Evolutionary conservation across 768 basidiomycete genomes (phyloP), one percentile per base, ranked within the genome.

Genomic region (Pisolithus albus): DNA sequence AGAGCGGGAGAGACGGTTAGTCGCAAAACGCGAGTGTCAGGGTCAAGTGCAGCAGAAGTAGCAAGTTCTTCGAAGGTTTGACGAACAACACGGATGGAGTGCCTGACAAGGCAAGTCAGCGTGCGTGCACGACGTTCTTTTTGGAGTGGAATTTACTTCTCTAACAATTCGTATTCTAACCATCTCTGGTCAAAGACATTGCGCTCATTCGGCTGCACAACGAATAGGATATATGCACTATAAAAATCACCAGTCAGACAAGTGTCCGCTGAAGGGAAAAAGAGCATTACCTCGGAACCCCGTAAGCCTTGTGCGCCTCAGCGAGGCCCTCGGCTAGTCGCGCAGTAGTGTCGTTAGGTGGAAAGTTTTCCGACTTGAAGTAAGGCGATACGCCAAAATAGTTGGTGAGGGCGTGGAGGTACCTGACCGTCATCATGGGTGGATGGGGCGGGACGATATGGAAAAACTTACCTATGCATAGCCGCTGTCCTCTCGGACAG

Each of bases 161-260:
- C 82, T 0, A 91, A 66, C 0, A 99, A 73, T 54, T 91, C 84
- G 55, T 91, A 96, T 68, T 98, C 92, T 21, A 98, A 69, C 73
- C 78, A 81, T 13, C 86, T 76, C 65, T 99, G 95, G 66, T 98
- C 95, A 64, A 97, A 98, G 5, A 95, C 80, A 67, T 99, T 99
- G 36, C 94, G 78, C 65, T 98, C 95, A 39, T 81, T 79, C 4
- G 82, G 77, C 61, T 94, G 93, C 0, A 91, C 82, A n/a, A 97
- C 91, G 60, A 98, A 90, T 11, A 98, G 74, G 24, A 98, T 80
- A 36, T 67, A 70, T 5, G 82, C 75, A 10, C 77, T 80, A 32
- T 26, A 55, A 5, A 51, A 46, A 16, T 15, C 9, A 34, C 7
- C 6, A 21, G 23, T 11, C 26, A 7, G 19, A 40, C n/a, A 26